These are phyloP conservation scores for Aspergillus biplanus DNA, from an alignment of 495 filamentous ascomycete species.

Conservation along the genomic window DNA sequence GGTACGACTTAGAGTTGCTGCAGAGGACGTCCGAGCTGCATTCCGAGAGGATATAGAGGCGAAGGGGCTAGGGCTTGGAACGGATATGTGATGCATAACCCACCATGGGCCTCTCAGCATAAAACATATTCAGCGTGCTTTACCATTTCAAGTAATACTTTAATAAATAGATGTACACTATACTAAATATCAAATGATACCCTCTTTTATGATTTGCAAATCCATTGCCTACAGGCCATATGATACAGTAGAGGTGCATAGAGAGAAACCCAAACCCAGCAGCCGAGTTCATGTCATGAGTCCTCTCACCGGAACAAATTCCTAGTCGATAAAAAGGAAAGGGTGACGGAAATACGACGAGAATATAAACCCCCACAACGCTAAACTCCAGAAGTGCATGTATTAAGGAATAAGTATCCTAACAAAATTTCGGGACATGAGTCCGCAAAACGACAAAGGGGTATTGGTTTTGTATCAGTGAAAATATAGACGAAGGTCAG, in stretches of 20 bases:
- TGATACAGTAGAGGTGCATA: constrained; percentile 1
- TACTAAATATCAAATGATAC: constrained; percentile 11
- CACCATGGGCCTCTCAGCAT: background rate
- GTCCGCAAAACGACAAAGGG: constrained; percentile 11
- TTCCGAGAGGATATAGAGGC: constrained; percentile 88
- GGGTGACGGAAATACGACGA: background rate
- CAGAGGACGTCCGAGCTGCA: constrained; percentile 87
- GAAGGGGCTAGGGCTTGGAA: constrained; percentile 64
- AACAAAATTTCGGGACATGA: background rate
- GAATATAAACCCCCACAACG: constrained; percentile 10
- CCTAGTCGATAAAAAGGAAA: background rate
- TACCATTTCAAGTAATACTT: background rate
- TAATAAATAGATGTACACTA: background rate
- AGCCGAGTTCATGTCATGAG: background rate
- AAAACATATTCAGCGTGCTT: background rate
- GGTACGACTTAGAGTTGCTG: constrained; percentile 79
- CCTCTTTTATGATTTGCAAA: background rate
- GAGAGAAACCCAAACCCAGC: background rate
- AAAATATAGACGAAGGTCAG: constrained; percentile 3
- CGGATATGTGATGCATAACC: constrained; percentile 34
- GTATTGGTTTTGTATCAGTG: constrained; percentile 19
- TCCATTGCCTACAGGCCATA: background rate
- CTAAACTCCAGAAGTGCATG: constrained; percentile 21
- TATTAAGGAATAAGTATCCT: background rate
- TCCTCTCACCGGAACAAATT: background rate